Evolutionary conservation across 139 green algal species (phyloP), one percentile per base, ranked within the genome.

Genomic region (Volvox reticuliferus): DNA sequence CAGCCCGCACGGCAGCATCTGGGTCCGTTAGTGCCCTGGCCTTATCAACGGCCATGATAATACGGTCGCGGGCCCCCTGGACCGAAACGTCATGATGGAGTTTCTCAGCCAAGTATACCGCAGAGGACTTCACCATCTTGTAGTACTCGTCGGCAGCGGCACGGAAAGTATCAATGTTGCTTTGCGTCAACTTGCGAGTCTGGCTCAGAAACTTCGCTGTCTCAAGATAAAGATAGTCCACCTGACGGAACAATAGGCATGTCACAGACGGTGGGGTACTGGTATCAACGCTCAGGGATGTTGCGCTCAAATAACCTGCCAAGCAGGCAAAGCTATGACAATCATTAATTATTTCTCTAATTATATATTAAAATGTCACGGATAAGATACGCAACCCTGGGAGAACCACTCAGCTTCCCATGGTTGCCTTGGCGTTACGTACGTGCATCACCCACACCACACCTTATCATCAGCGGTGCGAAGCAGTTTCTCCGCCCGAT

Each of bases 11-110:
- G 2, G 91, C 91, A 16, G 90, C 82, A 26, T 93, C 91, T 19
- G 87, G 91, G 87, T 93, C 87, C 0, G 91, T 68, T 13, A 90
- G 62, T 76, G 88, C 76, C 32, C 83, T 76, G 30, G 91, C 91
- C 30, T 90, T 91, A 5, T 88, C 82, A n/a, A 93, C 50, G 3
- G 68, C 24, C 22, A 80, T 26, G 0, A n/a, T 12, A 24, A 93
- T 32, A 19, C 71, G 44, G 21, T 92, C 87, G 55, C 71, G 55
- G 1, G 86, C 91, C 2, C 28, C 9, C 6, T 44, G 9, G 16
- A 90, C 86, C 1, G 73, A 65, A 24, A 62, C 36, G 17, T 90
- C 75, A 3, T 67, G n/a, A 20, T 50, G 13, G 17, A 90, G 20
- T 44, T 85, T 84, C 30, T 55, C n/a, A 0, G 75, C 32, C 12